Conservation (phyloP, 2,329 filamentous ascomycete genomes). For the Periconia sp. region DNA sequence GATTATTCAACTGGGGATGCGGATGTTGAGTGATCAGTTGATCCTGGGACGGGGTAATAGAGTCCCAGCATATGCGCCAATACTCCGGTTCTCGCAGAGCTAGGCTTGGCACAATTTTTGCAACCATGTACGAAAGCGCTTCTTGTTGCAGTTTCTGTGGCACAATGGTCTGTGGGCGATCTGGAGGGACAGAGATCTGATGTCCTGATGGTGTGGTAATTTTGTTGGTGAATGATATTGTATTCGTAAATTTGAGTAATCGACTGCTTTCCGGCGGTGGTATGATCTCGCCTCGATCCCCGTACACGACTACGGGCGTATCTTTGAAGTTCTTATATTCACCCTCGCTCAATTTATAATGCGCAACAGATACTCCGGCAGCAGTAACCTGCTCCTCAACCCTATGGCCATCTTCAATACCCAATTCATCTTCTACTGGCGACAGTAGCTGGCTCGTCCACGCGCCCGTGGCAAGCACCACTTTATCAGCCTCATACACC, state of each 20-base stretch:
- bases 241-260: conserved; percentile 67
- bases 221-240: conserved; percentile 64
- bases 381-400: conserved; percentile 61
- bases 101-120: conserved; percentile 40
- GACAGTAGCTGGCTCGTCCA: conserved; percentile 62
- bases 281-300: conserved; percentile 54
- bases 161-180: conserved; percentile 51
- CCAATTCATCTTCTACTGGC: conserved; percentile 53
- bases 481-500: conserved; percentile 57
- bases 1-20: conserved; percentile 55
- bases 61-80: conserved; percentile 64
- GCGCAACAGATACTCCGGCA: conserved; percentile 65
- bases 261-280: conserved; percentile 55
- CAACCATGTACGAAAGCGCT: conserved; percentile 36
- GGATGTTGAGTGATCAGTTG: conserved; percentile 63
- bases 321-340: conserved; percentile 57
- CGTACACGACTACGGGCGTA: conserved; percentile 63
- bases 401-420: conserved; percentile 53
- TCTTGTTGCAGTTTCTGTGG: conserved; percentile 52
- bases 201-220: conserved; percentile 55
- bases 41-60: conserved; percentile 67
- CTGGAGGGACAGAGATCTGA: conserved; percentile 60
- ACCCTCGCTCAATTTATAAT: conserved; percentile 59
- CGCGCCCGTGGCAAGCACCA: conserved; percentile 63
- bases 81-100: conserved; percentile 45